Conservation (phyloP, 306 rosid species). For the Ammopiptanthus mongolicus region DNA sequence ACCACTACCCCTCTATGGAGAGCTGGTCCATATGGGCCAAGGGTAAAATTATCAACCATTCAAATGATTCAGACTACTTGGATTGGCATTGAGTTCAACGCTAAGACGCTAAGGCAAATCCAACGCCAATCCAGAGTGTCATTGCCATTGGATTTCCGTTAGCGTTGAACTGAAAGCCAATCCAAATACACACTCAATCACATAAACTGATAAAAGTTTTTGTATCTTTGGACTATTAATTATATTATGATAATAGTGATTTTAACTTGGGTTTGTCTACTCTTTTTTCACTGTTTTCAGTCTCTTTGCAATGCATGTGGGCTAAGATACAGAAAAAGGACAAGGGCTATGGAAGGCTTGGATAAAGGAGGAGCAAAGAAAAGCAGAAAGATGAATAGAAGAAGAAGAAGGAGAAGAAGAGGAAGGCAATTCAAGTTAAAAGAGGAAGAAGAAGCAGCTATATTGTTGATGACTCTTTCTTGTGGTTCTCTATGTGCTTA, state of each 20-base stretch:
- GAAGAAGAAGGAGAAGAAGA: not conserved
- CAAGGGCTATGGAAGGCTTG: not conserved
- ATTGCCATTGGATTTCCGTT: no score
- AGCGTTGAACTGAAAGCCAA: no score
- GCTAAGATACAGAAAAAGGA: slow-evolving; percentile 32
- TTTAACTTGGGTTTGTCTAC: not conserved
- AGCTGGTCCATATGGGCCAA: slow-evolving; percentile 40
- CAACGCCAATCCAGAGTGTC: no score
- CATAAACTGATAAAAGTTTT: not conserved
- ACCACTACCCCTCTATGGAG: slow-evolving; percentile 41
- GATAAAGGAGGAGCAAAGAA: not conserved
- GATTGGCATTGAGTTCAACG: no score
- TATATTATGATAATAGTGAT: not conserved
- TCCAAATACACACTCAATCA: no score
- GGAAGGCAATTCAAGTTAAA: not conserved
- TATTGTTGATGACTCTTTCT: slow-evolving; percentile 40
- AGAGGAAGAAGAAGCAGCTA: slow-evolving; percentile 45
- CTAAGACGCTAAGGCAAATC: no score
- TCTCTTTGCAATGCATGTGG: slow-evolving; percentile 46
- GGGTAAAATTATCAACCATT: no score
- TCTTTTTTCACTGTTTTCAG: not conserved
- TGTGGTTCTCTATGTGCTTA: not conserved
- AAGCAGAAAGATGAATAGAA: not conserved
- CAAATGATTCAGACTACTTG: no score
- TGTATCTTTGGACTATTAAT: not conserved